Percentiles rank a stretch among this genome's conserved stretches.
phyloP scores from a whole-genome alignment of 208 protist species.

The Wallacemonas sp. region DNA sequence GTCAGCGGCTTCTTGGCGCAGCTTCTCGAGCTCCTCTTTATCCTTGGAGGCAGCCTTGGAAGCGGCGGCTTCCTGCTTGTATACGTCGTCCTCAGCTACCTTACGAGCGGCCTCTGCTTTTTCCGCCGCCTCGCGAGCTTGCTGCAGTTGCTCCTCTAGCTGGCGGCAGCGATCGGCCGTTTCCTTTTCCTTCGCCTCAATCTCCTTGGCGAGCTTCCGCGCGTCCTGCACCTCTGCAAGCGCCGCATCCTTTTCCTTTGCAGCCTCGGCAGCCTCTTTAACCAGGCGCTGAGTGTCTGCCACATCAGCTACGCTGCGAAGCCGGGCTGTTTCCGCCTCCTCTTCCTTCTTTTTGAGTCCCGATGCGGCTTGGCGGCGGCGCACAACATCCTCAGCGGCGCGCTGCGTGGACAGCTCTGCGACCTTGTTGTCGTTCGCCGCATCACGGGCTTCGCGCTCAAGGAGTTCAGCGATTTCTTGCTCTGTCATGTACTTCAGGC shows the following conservation, averaged over 20 bases:
- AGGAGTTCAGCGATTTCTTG: constrained; percentile 69
- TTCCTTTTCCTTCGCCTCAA: constrained; percentile 30
- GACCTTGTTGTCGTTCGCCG: constrained; percentile 32
- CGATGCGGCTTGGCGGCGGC: constrained; percentile 25
- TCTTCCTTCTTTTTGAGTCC: constrained; percentile 29
- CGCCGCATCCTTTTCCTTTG: constrained; percentile 21
- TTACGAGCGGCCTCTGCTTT: constrained; percentile 26
- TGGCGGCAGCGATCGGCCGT: constrained; percentile 24
- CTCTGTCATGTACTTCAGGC: constrained; percentile 75
- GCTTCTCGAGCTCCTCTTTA: constrained; percentile 25
- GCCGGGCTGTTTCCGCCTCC: constrained; percentile 23
- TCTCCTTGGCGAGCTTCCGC: constrained; percentile 16
- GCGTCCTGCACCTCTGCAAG: constrained; percentile 23
- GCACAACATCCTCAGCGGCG: constrained; percentile 38
- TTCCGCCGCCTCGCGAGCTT: constrained; percentile 34
- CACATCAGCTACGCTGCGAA: constrained; percentile 22
- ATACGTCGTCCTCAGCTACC: constrained; percentile 20
- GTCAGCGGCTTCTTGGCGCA: constrained; percentile 17
- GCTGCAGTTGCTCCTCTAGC: constrained; percentile 32
- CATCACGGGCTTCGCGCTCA: constrained; percentile 57
- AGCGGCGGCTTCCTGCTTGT: constrained; percentile 10
- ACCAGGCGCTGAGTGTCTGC: constrained; percentile 20
- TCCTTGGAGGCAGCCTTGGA: not conserved
- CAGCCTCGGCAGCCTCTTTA: constrained; percentile 23
- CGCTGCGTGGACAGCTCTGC: constrained; percentile 39